Evolutionary conservation across 164 flowering plant genomes (phyloP), one percentile per base, ranked within the genome.

Genomic region (Nymphaea thermarum): DNA sequence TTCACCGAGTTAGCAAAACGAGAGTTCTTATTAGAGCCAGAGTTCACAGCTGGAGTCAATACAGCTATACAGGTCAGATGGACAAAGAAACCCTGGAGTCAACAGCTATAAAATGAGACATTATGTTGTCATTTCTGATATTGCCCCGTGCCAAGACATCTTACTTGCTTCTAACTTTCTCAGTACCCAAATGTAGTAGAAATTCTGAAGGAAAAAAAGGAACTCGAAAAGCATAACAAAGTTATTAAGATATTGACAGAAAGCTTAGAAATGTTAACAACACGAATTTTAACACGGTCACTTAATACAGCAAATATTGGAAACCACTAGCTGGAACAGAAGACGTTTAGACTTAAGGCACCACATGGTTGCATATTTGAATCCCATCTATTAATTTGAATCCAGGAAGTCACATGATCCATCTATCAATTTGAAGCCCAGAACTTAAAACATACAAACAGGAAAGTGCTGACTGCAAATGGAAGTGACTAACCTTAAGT

Each of bases 401-500:
- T 25, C 36, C 36, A 25, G 36, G 36, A 25, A 25, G 36, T 25
- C 36, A 25, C 36, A 25, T 25, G 36, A 25, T 25, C 36, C 36
- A 25, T 25, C 36, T 25, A 25, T 25, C 36, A 25, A 25, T 25
- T 25, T 25, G 10, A 51, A 51, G 57, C 14, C 8, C 8, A 51
- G 57, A 15, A 51, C 57, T 51, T 51, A 5, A 51, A 51, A 51
- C 57, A 51, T 3, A 8, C 57, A 8, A 2, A 51, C 14, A 51
- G 57, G 14, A 51, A 51, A 51, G 14, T 51, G 57, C 57, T 51
- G 12, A 51, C 8, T 8, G 14, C 12, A 51, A 51, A 51, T 51
- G 8, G 57, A 64, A 60, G 43, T 44, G 42, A 53, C 55, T 44
- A 75, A 91, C 95, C 90, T 84, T 73, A 67, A 84, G 83, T 68